Evolutionary conservation across 2,329 filamentous ascomycete genomes (phyloP).

Genomic region (Botrytis fragariae): DNA sequence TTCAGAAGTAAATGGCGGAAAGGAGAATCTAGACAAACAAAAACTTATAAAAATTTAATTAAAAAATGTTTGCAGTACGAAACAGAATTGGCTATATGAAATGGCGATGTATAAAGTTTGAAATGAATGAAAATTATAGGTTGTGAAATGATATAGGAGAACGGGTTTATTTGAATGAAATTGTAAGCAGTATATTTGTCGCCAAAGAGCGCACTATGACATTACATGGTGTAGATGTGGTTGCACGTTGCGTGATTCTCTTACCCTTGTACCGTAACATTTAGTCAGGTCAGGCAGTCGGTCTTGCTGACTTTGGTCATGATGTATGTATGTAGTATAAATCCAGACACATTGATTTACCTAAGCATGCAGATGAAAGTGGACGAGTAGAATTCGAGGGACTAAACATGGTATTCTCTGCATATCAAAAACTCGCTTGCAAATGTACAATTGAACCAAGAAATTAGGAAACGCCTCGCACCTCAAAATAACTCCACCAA

Average conservation of each 20-base stretch:
- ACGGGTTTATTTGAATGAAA: background rate
- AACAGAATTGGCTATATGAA: background rate
- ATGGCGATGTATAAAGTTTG: background rate
- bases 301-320: background rate
- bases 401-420: constrained; percentile 17
- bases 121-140: background rate
- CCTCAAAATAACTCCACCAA: constrained; percentile 13
- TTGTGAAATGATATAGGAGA: background rate
- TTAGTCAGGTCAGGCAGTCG: background rate
- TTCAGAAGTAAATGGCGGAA: background rate
- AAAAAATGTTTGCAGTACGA: background rate
- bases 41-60: background rate
- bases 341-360: background rate
- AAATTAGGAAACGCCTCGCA: constrained; percentile 21
- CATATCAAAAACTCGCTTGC: constrained; percentile 13
- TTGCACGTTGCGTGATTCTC: background rate
- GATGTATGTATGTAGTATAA: background rate
- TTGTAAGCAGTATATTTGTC: background rate
- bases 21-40: background rate
- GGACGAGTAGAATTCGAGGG: background rate
- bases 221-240: background rate
- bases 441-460: constrained; percentile 14
- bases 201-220: background rate
- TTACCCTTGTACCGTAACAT: too few species aligned
- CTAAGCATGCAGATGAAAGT: background rate